Evolutionary conservation across 306 rosid species (phyloP), one percentile per base, ranked within the genome.

Genomic region (Quercus aquifolioides): DNA sequence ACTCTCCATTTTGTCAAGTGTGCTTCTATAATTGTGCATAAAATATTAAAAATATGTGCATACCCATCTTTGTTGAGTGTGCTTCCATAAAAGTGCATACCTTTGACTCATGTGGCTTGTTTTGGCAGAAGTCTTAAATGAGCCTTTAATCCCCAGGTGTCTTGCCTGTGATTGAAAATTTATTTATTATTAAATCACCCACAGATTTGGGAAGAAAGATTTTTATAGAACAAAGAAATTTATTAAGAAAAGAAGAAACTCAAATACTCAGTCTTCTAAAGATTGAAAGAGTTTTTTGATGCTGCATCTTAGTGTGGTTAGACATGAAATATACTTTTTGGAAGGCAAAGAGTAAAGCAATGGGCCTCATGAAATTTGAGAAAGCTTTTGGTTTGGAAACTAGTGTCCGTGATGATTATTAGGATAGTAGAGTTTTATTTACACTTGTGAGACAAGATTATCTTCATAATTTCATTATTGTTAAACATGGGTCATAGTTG

Each of bases 51-150:
- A 60, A 60, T 21, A 60, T 60, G 67, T 38, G 46, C 11, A 7
- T 38, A 8, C 11, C 67, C 67, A 23, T 59, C 25, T 23, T 62
- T 62, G 38, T 33, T 18, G 0, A 12, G 35, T 49, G 35, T 14
- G 69, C 38, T 62, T 62, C 69, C 69, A 60, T 14, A 60, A 60
- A 23, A 28, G 28, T 60, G 67, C 25, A 23, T 23, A 5, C 28
- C 35, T 62, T 62, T 5, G 10, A 28, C n/a, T 49, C 54, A 73
- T 73, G 26, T 77, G 74, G 52, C 67, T 49, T 74, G 76, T 30
- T 4, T 63, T 25, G n/a, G 60, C 43, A 55, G 31, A 60, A 4
- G 58, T 68, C 26, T 57, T 23, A 38, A 76, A 30, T 69, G 67
- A 79, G 76, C 68, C 68, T 62, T 49, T 5, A 31, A 62, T 5